Evolutionary conservation across 805 yeast species (phyloP), one percentile per base, ranked within the genome.

Genomic region (Zygosaccharomyces bisporus): DNA sequence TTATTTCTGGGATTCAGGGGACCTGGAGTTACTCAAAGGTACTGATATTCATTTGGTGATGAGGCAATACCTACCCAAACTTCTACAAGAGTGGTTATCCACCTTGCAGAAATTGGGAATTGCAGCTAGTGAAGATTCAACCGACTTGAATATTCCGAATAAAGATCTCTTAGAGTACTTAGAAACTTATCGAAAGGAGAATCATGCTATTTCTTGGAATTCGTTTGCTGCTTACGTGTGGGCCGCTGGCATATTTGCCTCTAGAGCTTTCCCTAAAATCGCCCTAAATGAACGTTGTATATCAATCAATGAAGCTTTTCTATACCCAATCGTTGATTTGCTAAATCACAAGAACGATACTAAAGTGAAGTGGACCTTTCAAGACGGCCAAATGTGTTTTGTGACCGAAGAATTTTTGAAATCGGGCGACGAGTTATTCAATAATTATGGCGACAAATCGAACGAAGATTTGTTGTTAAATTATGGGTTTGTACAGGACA

Each of bases 391-490:
- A 1, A 74, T 77, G 45, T 57, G 62, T n/a, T 80, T 81, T 51
- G 64, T 61, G 31, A 60, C 76, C 0, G 67, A 69, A 14, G 61
- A 69, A 3, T 34, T 44, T 6, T 23, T 53, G n/a, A 39, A 45
- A 2, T 51, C 49, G 1, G 76, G 75, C 1, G 60, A 65, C 2
- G 83, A 87, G 58, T 49, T 90, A 1, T 86, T 66, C 64, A 89
- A 89, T 60, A 86, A 86, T 63, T 89, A 90, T 63, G 97, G 96
- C 2, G 79, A 85, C 43, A 89, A 88, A 62, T 84, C 93, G 0
- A 89, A 88, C 57, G 95, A 86, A 51, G 95, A 87, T 51, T 63
- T 89, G 20, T 63, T 90, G 4, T 66, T 89, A 53, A 89, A 83
- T 0, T 90, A 90, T 61, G 97, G 97, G 0, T 90, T 90, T 63